Conservation (phyloP, 345 rosid genomes). For the Adansonia digitata region DNA sequence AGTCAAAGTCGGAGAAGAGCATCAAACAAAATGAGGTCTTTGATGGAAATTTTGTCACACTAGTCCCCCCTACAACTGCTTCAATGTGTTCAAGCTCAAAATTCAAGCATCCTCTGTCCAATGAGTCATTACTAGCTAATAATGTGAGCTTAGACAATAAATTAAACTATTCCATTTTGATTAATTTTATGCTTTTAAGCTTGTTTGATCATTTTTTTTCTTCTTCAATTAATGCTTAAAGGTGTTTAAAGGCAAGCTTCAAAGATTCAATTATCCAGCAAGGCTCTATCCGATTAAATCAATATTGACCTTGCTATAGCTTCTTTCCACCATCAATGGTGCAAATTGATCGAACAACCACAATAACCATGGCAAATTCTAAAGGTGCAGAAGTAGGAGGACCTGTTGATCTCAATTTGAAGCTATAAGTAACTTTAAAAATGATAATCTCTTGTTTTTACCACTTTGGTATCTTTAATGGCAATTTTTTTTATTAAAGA, state of each 20-base stretch:
- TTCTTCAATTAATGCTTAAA: background rate
- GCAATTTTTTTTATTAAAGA: background rate
- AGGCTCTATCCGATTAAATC: conserved; percentile 14
- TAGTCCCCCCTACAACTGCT: conserved; percentile 34
- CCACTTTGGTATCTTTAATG: background rate
- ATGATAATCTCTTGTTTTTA: background rate
- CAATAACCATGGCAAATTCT: conserved; percentile 1
- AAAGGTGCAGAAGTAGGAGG: conserved; percentile 35
- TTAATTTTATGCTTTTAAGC: background rate
- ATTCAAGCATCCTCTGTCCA: conserved; percentile 17
- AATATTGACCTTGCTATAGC: conserved; percentile 30
- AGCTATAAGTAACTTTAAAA: conserved; percentile 22
- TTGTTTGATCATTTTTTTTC: background rate
- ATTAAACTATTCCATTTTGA: background rate
- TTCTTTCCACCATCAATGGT: conserved; percentile 34
- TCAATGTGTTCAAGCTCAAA: conserved; percentile 20
- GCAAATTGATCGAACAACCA: background rate
- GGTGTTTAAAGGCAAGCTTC: conserved; percentile 24
- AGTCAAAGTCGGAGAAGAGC: conserved; percentile 20
- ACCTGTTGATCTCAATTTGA: conserved; percentile 47
- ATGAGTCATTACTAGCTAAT: conserved; percentile 17
- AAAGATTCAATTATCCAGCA: conserved; percentile 21
- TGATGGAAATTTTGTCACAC: conserved; percentile 41
- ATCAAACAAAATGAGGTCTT: conserved; percentile 16
- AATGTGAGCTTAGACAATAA: conserved; percentile 30